Conservation (phyloP, 345 rosid species). For the Brassica incana region DNA sequence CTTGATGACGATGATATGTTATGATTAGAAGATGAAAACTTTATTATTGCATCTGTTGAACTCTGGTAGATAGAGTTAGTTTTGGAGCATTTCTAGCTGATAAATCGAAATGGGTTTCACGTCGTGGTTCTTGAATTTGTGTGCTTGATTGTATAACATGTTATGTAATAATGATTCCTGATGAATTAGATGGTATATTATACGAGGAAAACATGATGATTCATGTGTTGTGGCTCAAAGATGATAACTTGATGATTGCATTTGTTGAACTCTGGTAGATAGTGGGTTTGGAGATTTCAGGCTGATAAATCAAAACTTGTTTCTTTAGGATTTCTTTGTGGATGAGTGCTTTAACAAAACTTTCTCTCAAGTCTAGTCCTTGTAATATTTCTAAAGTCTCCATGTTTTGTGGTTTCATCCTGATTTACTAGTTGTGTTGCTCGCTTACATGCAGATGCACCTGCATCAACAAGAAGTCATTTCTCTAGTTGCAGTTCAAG, state of each 20-base stretch:
- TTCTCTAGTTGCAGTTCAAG: conserved; percentile 69
- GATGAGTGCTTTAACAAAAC: neutral
- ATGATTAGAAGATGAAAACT: neutral
- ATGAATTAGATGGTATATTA: neutral
- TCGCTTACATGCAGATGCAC: conserved; percentile 40
- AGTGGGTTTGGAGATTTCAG: neutral
- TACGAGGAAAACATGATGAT: neutral
- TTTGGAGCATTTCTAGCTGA: neutral
- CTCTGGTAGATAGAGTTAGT: neutral
- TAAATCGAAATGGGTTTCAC: neutral
- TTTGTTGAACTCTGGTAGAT: neutral
- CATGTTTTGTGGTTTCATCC: neutral
- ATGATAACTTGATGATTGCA: conserved; percentile 7
- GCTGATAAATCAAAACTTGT: neutral
- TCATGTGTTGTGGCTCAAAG: neutral
- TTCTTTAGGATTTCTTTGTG: neutral
- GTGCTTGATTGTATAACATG: neutral
- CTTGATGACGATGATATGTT: neutral
- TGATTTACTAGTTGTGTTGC: conserved; percentile 16
- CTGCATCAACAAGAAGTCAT: conserved; percentile 42
- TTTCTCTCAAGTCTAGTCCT: neutral
- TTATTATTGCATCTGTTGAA: neutral
- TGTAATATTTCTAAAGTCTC: neutral
- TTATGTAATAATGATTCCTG: neutral
- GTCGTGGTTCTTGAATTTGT: neutral